Conservation (phyloP, 371 early-diverging fungal genomes). For the Mycotypha africana region DNA sequence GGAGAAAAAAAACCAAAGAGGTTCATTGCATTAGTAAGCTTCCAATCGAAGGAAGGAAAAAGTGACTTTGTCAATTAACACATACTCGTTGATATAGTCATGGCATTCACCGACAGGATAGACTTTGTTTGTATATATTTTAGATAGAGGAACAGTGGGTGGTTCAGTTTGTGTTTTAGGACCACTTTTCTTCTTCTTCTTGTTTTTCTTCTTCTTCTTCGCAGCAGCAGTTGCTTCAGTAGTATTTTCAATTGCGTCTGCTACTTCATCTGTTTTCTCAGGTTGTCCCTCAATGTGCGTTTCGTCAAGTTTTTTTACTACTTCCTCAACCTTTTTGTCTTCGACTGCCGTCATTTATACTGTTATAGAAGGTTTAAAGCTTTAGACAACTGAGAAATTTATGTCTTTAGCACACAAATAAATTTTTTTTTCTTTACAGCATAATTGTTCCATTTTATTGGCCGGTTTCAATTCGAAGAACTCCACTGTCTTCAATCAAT, state of each 20-base stretch:
- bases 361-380: too few relatives aligned
- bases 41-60: background rate
- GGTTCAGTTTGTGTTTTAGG: slow-evolving; percentile 65
- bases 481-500: too few relatives aligned
- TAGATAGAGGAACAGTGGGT: slow-evolving; percentile 75
- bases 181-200: slow-evolving; percentile 63
- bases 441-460: too few relatives aligned
- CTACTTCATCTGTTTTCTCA: slow-evolving; percentile 1
- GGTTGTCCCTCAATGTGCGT: slow-evolving; percentile 8
- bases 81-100: slow-evolving; percentile 75
- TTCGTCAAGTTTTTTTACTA: slow-evolving; percentile 7
- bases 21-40: too few relatives aligned
- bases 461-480: too few relatives aligned
- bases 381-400: too few relatives aligned
- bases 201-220: slow-evolving; percentile 68
- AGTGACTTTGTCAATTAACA: background rate
- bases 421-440: too few relatives aligned
- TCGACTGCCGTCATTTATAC: slow-evolving; percentile 11
- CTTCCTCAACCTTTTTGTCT: slow-evolving; percentile 11
- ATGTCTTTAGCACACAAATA: too few relatives aligned
- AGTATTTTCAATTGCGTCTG: background rate
- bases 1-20: background rate
- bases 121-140: slow-evolving; percentile 59
- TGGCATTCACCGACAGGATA: slow-evolving; percentile 72
- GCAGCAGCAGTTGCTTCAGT: slow-evolving; percentile 12